Evolutionary conservation across 129 eudicot species (phyloP), one percentile per base, ranked within the genome.

Genomic region (Ambrosia artemisiifolia): DNA sequence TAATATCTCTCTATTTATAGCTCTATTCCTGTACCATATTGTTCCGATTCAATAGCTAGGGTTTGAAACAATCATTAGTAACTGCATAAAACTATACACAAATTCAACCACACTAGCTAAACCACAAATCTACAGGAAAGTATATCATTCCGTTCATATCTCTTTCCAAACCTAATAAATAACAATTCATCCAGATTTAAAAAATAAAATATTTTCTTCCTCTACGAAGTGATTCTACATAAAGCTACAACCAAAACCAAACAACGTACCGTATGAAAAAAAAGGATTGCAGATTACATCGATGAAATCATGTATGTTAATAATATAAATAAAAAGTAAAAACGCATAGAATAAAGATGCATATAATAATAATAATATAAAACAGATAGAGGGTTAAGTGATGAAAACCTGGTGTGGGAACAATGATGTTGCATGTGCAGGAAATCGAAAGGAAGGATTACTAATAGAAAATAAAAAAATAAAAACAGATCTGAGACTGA

Each of bases 401-500:
- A 36, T 34, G 71, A 63, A 14, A n/a, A 53, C 47, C 67, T 24
- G 42, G 6, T 30, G 6, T 3, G 6, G 36, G 8, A 75, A 75
- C 59, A 54, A 67, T 12, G 79, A 11, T 54, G 56, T 16, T 75
- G 72, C 67, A 75, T 36, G 73, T n/a, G 79, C 59, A 28, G 11
- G 28, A 1, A 24, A 24, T 11, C 36, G 6, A 72, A 61, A 46
- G 59, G 12, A 60, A 14, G 40, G 4, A 65, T 24, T 56, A n/a
- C n/a, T n/a, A 53, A 75, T 11, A 4, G 2, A 65, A 54, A 46
- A 1, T 24, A 24, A 24, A 65, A 54, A 46, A 1, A 28, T 7
- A 55, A 75, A 49, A 75, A 60, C 43, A 67, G 80, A 75, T 75
- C 74, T 67, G 80, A 53, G 79, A 66, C 53, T 75, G 74, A 54